Percentiles rank a stretch among this genome's conserved stretches.
These are phyloP conservation scores for Wickerhamiella spandovensis DNA, from an alignment of 805 yeast genomes.

Conservation along the genomic window DNA sequence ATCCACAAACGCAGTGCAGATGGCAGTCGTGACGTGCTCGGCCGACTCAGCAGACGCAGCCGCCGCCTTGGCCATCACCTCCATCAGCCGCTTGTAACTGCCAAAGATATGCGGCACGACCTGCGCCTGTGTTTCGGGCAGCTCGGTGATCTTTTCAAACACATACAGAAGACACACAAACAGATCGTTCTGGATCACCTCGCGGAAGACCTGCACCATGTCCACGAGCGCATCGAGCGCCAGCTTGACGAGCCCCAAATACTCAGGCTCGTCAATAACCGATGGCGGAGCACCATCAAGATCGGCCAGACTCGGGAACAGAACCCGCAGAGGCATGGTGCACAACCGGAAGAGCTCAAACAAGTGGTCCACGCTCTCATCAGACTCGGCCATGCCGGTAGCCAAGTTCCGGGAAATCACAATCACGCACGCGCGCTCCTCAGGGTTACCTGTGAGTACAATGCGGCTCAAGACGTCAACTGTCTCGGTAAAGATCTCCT, in stretches of 20 bases:
- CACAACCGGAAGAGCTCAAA: slow-evolving; percentile 69
- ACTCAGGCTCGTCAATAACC: slow-evolving; percentile 24
- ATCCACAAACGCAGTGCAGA: slow-evolving; percentile 3
- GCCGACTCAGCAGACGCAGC: slow-evolving; percentile 25
- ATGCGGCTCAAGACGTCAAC: slow-evolving; percentile 65
- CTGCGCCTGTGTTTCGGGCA: slow-evolving; percentile 27
- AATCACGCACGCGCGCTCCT: slow-evolving; percentile 36
- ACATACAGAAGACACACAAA: slow-evolving; percentile 56
- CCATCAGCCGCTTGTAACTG: slow-evolving; percentile 34
- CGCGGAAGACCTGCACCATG: slow-evolving; percentile 54
- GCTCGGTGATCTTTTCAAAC: slow-evolving; percentile 42
- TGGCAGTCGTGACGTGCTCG: slow-evolving; percentile 6
- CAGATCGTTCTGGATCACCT: slow-evolving; percentile 54
- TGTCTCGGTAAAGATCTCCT: slow-evolving; percentile 58
- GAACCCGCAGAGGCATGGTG: slow-evolving; percentile 45
- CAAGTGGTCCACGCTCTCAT: slow-evolving; percentile 56
- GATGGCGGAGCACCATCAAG: slow-evolving; percentile 1
- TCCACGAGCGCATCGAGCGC: slow-evolving; percentile 39
- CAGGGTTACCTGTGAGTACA: slow-evolving; percentile 38
- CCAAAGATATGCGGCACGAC: slow-evolving; percentile 41
- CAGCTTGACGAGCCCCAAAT: slow-evolving; percentile 32
- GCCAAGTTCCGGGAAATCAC: slow-evolving; percentile 50
- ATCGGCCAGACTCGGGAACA: slow-evolving; percentile 46
- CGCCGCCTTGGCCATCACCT: slow-evolving; percentile 15
- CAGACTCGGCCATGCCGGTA: slow-evolving; percentile 30